phyloP scores from a whole-genome alignment of 306 rosid species.

The Cicer judaicum region DNA sequence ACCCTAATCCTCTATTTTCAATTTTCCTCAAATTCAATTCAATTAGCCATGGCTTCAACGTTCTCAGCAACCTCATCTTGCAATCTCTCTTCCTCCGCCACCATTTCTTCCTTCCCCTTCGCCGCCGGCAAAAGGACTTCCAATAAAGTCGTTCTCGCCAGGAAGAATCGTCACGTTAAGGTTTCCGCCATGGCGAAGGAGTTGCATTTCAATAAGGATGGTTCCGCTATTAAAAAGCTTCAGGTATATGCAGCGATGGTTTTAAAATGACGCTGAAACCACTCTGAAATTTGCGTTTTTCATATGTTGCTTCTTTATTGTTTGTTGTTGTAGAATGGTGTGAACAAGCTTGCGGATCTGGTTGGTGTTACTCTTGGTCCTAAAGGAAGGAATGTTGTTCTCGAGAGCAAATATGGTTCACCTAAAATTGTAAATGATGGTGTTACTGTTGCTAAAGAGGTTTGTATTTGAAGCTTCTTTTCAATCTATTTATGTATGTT shows the following conservation, averaged over 20 bases:
- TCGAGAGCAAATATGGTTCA: slow-evolving; percentile 98
- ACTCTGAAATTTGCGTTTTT: slow-evolving; percentile 13
- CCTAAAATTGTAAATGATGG: slow-evolving; percentile 98
- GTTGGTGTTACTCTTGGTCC: slow-evolving; percentile 99
- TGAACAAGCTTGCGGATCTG: slow-evolving; percentile 96
- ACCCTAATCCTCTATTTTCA: slow-evolving; percentile 23
- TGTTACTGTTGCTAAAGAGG: slow-evolving; percentile 98
- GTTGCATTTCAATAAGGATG: slow-evolving; percentile 92
- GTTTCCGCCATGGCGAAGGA: slow-evolving; percentile 97
- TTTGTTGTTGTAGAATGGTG: slow-evolving; percentile 67
- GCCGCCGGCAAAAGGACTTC: slow-evolving; percentile 50
- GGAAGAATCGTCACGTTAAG: slow-evolving; percentile 54
- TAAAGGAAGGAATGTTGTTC: slow-evolving; percentile 95
- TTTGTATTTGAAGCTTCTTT: slow-evolving; percentile 20
- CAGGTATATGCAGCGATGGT: slow-evolving; percentile 39
- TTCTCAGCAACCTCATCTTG: slow-evolving; percentile 70
- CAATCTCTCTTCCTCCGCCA: slow-evolving; percentile 68
- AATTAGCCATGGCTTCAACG: slow-evolving; percentile 71
- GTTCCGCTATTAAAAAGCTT: slow-evolving; percentile 84
- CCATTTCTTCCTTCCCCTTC: slow-evolving; percentile 66
- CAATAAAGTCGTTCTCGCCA: slow-evolving; percentile 43
- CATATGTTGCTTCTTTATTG: background rate
- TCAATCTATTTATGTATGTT: background rate
- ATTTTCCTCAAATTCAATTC: background rate
- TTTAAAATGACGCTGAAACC: background rate